Evolutionary conservation across 768 basidiomycete species (phyloP).

Genomic region (Phanerochaete carnosa): DNA sequence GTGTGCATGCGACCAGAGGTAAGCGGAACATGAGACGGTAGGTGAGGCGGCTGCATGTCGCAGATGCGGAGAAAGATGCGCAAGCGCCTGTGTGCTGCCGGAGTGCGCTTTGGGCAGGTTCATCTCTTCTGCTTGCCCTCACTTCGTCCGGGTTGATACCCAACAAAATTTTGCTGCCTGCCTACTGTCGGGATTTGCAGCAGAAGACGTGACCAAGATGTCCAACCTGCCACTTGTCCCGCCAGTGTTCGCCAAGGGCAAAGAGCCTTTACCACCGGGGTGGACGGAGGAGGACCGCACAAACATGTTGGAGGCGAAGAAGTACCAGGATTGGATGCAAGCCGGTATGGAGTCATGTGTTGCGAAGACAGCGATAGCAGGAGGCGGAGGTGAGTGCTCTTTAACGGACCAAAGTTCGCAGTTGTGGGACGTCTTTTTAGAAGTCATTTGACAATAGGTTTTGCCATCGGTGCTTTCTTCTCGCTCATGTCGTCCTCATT

Average conservation of each 20-base stretch:
- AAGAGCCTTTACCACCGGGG: slow-evolving; percentile 85
- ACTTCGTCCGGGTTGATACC: background rate
- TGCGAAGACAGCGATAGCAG: slow-evolving; percentile 77
- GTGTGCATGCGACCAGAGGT: slow-evolving; percentile 1
- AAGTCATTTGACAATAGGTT: slow-evolving; percentile 47
- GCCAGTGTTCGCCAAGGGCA: slow-evolving; percentile 81
- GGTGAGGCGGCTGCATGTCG: background rate
- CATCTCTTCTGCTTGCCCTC: background rate
- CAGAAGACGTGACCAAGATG: background rate
- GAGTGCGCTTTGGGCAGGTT: background rate
- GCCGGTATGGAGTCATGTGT: slow-evolving; percentile 84
- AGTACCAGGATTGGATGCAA: slow-evolving; percentile 69
- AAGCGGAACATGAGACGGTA: background rate
- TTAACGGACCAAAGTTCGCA: background rate
- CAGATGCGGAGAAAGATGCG: background rate
- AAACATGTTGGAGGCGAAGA: slow-evolving; percentile 63
- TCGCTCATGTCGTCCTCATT: slow-evolving; percentile 95
- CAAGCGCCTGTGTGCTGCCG: background rate
- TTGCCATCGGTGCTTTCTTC: slow-evolving; percentile 92
- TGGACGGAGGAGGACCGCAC: slow-evolving; percentile 76
- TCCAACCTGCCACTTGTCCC: slow-evolving; percentile 41
- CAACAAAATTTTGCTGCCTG: background rate
- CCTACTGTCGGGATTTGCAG: background rate
- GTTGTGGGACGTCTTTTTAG: slow-evolving; percentile 15
- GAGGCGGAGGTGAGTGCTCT: slow-evolving; percentile 67